Evolutionary conservation across 2,329 filamentous ascomycete species (phyloP), one percentile per base, ranked within the genome.

Genomic region (Rhynchosporium graminicola): DNA sequence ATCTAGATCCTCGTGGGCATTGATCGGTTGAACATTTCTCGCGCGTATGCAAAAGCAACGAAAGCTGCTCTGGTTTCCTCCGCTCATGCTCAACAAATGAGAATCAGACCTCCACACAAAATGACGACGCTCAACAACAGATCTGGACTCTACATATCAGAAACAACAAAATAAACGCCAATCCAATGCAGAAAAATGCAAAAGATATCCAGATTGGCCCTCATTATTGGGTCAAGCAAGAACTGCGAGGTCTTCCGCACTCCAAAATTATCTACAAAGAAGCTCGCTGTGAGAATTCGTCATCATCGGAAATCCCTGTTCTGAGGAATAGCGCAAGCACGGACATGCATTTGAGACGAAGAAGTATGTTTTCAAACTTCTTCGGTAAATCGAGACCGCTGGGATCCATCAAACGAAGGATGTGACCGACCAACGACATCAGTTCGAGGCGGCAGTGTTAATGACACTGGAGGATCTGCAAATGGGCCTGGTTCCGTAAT

Each of bases 401-500:
- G 74, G 31, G 77, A 79, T 43, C 78, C 78, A 68, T 80, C 78
- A 61, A 76, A 75, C 4, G 77, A 79, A 31, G 75, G 76, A 63
- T 77, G 76, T 61, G 77, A 79, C 47, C 78, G 71, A 13, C 78
- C 78, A 26, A 80, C 69, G 7, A 63, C 59, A 64, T 75, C 74
- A 26, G 70, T 72, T 43, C 66, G 65, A 26, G 58, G 67, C 20
- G 67, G 66, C 43, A 63, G 61, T 20, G 64, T 59, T 26, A 67
- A 52, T 33, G 68, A 65, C 8, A 62, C 59, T 10, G 67, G 65
- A 33, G 46, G 12, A 26, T 57, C 28, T 26, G 64, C 47, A 48
- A 83, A 83, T 0, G 82, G 82, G 29, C 78, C 80, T 56, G 81
- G 78, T 63, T 84, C 81, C 62, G 83, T 82, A 15, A 88, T 77